These are phyloP conservation scores for Iris pallida DNA, from an alignment of 116 monocot genomes.

Conservation along the genomic window DNA sequence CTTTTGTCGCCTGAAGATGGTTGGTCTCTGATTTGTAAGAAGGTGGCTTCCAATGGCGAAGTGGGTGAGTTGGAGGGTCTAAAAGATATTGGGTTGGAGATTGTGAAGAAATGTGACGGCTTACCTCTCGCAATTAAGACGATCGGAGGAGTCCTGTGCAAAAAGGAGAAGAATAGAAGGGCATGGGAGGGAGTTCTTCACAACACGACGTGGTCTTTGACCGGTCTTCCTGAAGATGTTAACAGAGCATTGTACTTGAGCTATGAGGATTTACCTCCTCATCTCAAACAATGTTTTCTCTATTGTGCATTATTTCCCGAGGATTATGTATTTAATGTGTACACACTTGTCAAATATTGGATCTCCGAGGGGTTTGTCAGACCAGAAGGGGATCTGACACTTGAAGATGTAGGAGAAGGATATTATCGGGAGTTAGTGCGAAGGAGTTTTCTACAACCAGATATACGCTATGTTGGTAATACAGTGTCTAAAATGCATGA, in stretches of 20 bases:
- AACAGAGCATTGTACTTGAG: conserved; percentile 10
- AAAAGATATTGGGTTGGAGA: conserved; percentile 26
- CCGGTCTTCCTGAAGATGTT: conserved; percentile 8
- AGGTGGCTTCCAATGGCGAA: conserved; percentile 6
- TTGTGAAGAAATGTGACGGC: conserved; percentile 31
- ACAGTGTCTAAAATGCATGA: neutral
- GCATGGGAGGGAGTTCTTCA: neutral
- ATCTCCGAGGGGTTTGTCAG: neutral
- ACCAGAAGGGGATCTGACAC: too few species aligned
- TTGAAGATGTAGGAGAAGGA: neutral
- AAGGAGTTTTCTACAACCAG: neutral
- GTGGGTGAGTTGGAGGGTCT: conserved; percentile 9
- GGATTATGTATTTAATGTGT: neutral
- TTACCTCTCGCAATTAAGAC: conserved; percentile 41
- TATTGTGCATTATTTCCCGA: conserved; percentile 3
- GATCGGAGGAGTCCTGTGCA: neutral
- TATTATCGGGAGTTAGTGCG: neutral
- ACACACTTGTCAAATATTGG: neutral
- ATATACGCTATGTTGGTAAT: neutral
- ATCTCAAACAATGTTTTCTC: conserved; percentile 6
- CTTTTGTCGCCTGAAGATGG: conserved; percentile 4
- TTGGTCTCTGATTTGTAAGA: conserved; percentile 14
- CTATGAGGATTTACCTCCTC: conserved; percentile 2
- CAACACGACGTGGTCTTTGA: neutral
- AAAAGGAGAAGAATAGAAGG: neutral